Evolutionary conservation across 305 asterid genomes (phyloP).

Genomic region (Striga hermonthica): DNA sequence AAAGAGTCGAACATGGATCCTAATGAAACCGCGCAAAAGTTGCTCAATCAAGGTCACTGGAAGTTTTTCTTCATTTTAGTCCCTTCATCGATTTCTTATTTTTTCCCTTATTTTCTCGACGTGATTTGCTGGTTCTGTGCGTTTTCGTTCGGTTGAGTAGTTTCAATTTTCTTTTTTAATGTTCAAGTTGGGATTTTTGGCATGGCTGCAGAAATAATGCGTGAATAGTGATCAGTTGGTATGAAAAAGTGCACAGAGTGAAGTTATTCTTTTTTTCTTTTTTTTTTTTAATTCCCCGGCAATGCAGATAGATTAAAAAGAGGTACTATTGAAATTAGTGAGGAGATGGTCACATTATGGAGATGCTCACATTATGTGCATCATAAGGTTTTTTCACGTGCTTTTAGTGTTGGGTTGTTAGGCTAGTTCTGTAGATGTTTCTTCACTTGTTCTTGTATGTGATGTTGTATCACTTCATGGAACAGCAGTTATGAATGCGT

Average conservation of each 20-base stretch:
- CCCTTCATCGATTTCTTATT: no score
- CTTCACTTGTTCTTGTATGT: slow-evolving; percentile 11
- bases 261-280: slow-evolving; percentile 8
- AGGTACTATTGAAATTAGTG: not conserved
- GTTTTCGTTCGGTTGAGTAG: slow-evolving; percentile 6
- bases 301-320: slow-evolving; percentile 27
- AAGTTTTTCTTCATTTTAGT: not conserved
- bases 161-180: no score
- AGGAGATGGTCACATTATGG: not conserved
- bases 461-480: slow-evolving; percentile 16
- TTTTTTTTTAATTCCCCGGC: no score
- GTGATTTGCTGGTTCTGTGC: not conserved
- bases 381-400: not conserved
- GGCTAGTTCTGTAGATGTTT: slow-evolving; percentile 3
- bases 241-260: slow-evolving; percentile 3
- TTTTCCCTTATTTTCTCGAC: not conserved
- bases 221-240: slow-evolving; percentile 8
- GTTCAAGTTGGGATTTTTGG: slow-evolving; percentile 16
- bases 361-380: slow-evolving; percentile 5
- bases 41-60: slow-evolving; percentile 76
- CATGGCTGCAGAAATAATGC: not conserved
- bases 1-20: slow-evolving; percentile 95
- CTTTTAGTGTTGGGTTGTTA: not conserved
- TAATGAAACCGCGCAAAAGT: slow-evolving; percentile 82
- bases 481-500: slow-evolving; percentile 10